Conservation (phyloP, 768 basidiomycete genomes). For the Daedaleopsis sinensis region DNA sequence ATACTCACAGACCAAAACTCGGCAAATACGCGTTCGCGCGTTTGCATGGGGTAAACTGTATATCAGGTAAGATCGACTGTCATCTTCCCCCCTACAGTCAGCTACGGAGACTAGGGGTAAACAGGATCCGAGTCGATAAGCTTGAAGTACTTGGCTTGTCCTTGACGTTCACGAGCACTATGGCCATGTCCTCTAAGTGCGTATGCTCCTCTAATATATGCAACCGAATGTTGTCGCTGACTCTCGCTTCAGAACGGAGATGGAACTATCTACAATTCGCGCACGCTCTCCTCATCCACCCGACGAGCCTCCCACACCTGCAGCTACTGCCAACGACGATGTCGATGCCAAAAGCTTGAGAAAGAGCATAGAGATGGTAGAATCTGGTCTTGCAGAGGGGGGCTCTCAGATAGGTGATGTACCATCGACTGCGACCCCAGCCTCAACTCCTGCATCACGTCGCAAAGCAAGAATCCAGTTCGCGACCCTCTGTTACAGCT, state of each 20-base stretch:
- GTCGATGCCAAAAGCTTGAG: neutral
- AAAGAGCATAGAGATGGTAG: slow-evolving; percentile 15
- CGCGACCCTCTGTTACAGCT: slow-evolving; percentile 51
- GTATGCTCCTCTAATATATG: neutral
- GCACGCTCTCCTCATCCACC: slow-evolving; percentile 18
- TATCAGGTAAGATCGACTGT: too few relatives aligned
- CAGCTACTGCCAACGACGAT: slow-evolving; percentile 10
- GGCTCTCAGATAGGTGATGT: slow-evolving; percentile 1
- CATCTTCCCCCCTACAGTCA: too few relatives aligned
- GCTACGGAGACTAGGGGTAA: too few relatives aligned
- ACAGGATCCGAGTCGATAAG: too few relatives aligned
- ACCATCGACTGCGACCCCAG: slow-evolving; percentile 13
- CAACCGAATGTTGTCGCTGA: neutral
- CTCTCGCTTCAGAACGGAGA: slow-evolving; percentile 2
- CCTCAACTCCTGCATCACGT: slow-evolving; percentile 12
- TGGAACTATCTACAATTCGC: slow-evolving; percentile 15
- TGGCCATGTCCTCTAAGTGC: neutral
- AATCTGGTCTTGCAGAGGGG: slow-evolving; percentile 1
- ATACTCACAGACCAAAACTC: too few relatives aligned
- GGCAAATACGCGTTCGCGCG: too few relatives aligned
- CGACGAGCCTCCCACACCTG: neutral
- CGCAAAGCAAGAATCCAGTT: slow-evolving; percentile 47
- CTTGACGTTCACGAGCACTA: neutral
- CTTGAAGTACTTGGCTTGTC: too few relatives aligned
- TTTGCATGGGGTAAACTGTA: too few relatives aligned